Base-by-base conservation (phyloP, 1,139 yeast species). In the Saccharomyces hybrid region DNA sequence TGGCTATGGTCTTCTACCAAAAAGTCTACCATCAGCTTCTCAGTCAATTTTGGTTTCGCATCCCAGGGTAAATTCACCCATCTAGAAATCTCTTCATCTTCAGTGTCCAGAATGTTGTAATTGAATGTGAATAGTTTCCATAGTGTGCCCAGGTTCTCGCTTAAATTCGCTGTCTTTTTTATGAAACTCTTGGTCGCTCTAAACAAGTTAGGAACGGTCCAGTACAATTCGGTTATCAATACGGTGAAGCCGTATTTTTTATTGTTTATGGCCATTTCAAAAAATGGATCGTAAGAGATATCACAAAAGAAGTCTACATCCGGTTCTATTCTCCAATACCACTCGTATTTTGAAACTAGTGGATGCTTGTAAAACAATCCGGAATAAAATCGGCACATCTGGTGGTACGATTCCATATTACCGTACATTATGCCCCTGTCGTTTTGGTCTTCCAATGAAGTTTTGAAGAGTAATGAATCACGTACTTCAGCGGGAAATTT, bases 241-340 rank as follows among this genome's bases (percentile, higher is more conserved):
- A 89, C 83, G 14, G 86, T 88, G 69, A 88, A 91, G 0, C 96
- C 97, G 64, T 90, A 89, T 61, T 80, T 81, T 70, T 90, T 90
- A 49, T 81, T 80, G 56, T 71, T 66, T 54, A 74, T 75, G 53
- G 81, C 82, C 96, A 90, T 88, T 64, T 86, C 89, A 24, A 79
- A 63, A 66, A 90, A 91, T 19, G 96, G 96, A 71, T 90, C 97
- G 71, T 89, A 89, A 0, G 96, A 86, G 53, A 89, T 74, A 68
- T 90, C 97, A 71, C 97, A 90, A 67, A 78, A 88, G 68, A 88
- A 89, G 59, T 87, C 85, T 48, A 90, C 93, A 61, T 87, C 86
- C 1, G 97, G 97, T 69, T 91, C 97, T 12, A 91, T 91, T 54
- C 97, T 77, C 96, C 96, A 89, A 72, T 88, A 90, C 95, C 96